Conservation (phyloP, 495 filamentous ascomycete genomes). For the Talaromyces stipitatus region DNA sequence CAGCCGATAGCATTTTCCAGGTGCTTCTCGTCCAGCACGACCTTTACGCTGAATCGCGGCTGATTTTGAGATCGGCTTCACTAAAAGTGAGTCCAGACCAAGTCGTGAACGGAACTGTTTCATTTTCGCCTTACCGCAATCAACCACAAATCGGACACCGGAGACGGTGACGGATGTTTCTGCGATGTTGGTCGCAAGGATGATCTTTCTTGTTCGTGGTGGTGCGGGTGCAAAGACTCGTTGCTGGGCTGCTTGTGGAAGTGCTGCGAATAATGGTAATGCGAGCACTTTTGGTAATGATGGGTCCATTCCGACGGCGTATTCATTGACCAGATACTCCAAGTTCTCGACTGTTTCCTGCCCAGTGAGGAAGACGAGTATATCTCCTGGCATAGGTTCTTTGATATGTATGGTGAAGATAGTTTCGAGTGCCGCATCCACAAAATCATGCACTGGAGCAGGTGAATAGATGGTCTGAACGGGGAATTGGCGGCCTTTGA, state of each 20-base stretch:
- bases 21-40: conserved; percentile 86
- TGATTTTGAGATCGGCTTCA: conserved; percentile 87
- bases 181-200: conserved; percentile 93
- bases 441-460: conserved; percentile 72
- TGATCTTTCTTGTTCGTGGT: conserved; percentile 72
- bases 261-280: conserved; percentile 66
- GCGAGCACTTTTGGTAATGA: conserved; percentile 67
- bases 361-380: conserved; percentile 88
- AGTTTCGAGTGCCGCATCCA: conserved; percentile 70
- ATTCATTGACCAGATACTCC: conserved; percentile 73
- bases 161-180: conserved; percentile 96
- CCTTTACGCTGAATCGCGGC: conserved; percentile 88
- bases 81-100: conserved; percentile 83
- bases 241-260: conserved; percentile 73
- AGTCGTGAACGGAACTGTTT: conserved; percentile 83
- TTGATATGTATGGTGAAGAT: conserved; percentile 86
- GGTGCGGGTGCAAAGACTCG: conserved; percentile 74
- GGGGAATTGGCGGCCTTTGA: conserved; percentile 83
- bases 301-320: conserved; percentile 59
- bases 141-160: conserved; percentile 84
- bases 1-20: conserved; percentile 82
- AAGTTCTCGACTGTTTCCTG: conserved; percentile 86
- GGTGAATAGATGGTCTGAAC: conserved; percentile 73
- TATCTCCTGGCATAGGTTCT: conserved; percentile 86
- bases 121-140: conserved; percentile 89